Conservation (phyloP, 345 rosid genomes). For the Linum trigynum region DNA sequence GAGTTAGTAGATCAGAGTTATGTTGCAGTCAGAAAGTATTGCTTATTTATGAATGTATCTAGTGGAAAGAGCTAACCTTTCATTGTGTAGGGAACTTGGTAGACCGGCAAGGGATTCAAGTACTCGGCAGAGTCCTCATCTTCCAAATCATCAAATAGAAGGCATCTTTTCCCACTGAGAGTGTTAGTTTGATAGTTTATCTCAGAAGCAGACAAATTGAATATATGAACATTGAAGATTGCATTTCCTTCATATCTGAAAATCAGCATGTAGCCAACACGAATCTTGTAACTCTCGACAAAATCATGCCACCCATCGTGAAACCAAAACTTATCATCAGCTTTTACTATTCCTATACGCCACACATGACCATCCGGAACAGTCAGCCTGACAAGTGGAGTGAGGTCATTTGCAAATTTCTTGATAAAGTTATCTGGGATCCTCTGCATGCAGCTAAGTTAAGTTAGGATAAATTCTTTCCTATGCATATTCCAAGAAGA, state of each 20-base stretch:
- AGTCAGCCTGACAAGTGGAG: slow-evolving; percentile 55
- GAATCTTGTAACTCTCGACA: slow-evolving; percentile 60
- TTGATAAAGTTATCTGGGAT: slow-evolving; percentile 71
- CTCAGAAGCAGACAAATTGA: slow-evolving; percentile 59
- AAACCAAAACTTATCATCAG: slow-evolving; percentile 65
- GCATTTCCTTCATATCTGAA: slow-evolving; percentile 85
- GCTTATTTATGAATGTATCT: slow-evolving; percentile 18
- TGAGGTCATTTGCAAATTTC: slow-evolving; percentile 65
- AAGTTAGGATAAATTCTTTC: slow-evolving; percentile 7
- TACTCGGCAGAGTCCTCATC: slow-evolving; percentile 45
- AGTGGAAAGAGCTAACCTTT: slow-evolving; percentile 17
- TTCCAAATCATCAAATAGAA: slow-evolving; percentile 62
- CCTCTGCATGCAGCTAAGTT: slow-evolving; percentile 48
- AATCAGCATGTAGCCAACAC: slow-evolving; percentile 63
- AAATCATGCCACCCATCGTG: slow-evolving; percentile 80
- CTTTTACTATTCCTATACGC: slow-evolving; percentile 65
- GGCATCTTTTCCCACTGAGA: slow-evolving; percentile 41
- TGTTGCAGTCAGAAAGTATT: slow-evolving; percentile 24
- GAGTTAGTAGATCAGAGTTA: slow-evolving; percentile 41
- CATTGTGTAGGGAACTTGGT: slow-evolving; percentile 16
- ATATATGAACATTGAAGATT: slow-evolving; percentile 62
- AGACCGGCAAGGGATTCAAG: slow-evolving; percentile 4
- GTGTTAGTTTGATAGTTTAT: slow-evolving; percentile 49
- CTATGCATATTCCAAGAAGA: background rate
- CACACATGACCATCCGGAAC: slow-evolving; percentile 72